phyloP scores from a whole-genome alignment of 2,329 filamentous ascomycete genomes.

The Clarireedia hainanense region DNA sequence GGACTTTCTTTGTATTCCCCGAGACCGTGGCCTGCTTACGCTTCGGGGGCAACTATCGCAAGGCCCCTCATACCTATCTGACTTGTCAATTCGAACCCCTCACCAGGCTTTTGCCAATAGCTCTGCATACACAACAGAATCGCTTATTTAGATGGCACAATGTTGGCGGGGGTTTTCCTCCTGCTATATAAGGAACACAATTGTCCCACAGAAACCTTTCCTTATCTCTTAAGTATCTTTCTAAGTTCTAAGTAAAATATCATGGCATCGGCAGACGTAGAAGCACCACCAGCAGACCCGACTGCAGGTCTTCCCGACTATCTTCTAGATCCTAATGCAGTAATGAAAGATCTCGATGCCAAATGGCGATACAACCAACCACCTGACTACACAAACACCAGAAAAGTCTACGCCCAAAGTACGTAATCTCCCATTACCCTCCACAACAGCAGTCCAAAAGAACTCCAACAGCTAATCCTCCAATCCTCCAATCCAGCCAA shows the following conservation, averaged over 20 bases:
- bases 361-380: constrained; percentile 52
- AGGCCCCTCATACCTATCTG: too few species aligned
- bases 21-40: background rate
- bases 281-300: constrained; percentile 7
- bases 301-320: constrained; percentile 43
- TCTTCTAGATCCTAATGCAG: constrained; percentile 49
- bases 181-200: background rate
- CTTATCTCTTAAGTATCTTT: background rate
- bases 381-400: constrained; percentile 58
- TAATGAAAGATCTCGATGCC: constrained; percentile 43
- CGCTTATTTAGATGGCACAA: background rate
- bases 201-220: background rate
- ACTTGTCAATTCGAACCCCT: too few species aligned
- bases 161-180: background rate
- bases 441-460: background rate
- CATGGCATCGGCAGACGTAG: background rate
- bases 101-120: background rate
- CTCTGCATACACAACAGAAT: background rate
- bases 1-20: too few species aligned
- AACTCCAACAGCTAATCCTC: background rate
- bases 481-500: constrained; percentile 40
- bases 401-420: constrained; percentile 52
- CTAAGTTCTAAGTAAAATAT: background rate
- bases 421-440: constrained; percentile 23
- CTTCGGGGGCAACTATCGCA: too few species aligned